Conservation (phyloP, 805 yeast species). For the Zygoascus biomembranicola region DNA sequence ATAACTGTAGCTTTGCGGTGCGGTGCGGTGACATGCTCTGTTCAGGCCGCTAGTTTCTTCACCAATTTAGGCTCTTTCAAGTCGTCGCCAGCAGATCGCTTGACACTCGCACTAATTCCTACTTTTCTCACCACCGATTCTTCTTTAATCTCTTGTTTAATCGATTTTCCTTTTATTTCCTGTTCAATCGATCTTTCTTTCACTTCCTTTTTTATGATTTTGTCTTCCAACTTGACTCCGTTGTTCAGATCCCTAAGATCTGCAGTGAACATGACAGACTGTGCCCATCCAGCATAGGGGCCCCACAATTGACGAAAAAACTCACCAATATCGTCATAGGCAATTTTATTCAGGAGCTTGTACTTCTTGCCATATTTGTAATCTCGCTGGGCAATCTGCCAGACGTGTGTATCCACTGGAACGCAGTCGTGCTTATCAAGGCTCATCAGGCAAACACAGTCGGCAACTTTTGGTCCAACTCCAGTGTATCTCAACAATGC, state of each 20-base stretch:
- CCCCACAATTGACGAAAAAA: slow-evolving; percentile 73
- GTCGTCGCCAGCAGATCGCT: not conserved
- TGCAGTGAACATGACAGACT: slow-evolving; percentile 83
- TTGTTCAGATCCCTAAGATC: slow-evolving; percentile 40
- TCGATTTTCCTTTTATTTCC: not conserved
- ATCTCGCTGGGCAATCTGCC: slow-evolving; percentile 78
- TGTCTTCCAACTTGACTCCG: slow-evolving; percentile 6
- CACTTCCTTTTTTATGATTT: not conserved
- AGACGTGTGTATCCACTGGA: slow-evolving; percentile 94
- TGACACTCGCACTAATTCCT: not conserved
- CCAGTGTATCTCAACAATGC: slow-evolving; percentile 64
- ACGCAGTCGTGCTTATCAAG: slow-evolving; percentile 79
- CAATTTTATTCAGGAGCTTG: slow-evolving; percentile 41
- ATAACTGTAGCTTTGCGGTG: no score
- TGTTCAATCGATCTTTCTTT: not conserved
- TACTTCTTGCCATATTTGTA: slow-evolving; percentile 45
- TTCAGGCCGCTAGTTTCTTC: not conserved
- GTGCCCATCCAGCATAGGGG: slow-evolving; percentile 96
- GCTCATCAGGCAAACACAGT: slow-evolving; percentile 90
- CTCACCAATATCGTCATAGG: slow-evolving; percentile 48
- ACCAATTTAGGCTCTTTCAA: not conserved
- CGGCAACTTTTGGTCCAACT: slow-evolving; percentile 97
- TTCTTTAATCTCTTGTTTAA: not conserved
- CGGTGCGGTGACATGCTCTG: not conserved
- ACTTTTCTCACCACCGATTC: not conserved